Evolutionary conservation across 2,329 filamentous ascomycete genomes (phyloP).

Genomic region (Penicillium sp.): DNA sequence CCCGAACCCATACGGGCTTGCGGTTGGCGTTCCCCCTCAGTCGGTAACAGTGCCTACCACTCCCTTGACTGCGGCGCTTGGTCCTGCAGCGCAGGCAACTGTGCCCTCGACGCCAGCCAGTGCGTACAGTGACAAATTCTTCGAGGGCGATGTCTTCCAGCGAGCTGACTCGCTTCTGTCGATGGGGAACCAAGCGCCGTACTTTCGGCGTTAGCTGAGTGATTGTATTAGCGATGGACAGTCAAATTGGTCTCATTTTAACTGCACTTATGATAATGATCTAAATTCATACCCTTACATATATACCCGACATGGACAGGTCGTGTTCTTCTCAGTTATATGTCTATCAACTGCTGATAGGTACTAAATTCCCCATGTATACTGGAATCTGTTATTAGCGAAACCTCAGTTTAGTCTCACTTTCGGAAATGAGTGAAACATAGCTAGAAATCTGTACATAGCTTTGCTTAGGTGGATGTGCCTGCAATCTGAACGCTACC

Average conservation of each 20-base stretch:
- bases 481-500: too few species aligned
- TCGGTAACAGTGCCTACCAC: conserved; percentile 68
- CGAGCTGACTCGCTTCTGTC: conserved; percentile 46
- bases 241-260: background rate
- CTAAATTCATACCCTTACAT: background rate
- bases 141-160: conserved; percentile 48
- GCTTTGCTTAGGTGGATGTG: background rate
- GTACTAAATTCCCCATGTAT: background rate
- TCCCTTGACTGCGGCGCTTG: conserved; percentile 80
- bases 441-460: background rate
- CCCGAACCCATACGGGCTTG: conserved; percentile 22
- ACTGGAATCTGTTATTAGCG: background rate
- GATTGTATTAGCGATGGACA: background rate
- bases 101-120: conserved; percentile 60
- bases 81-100: conserved; percentile 84
- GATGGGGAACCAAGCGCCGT: conserved; percentile 40
- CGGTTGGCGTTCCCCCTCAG: conserved; percentile 41
- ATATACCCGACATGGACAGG: background rate
- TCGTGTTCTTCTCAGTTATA: background rate
- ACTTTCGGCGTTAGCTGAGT: conserved; percentile 30
- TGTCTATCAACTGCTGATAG: background rate
- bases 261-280: conserved; percentile 14
- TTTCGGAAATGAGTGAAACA: background rate
- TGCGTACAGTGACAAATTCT: conserved; percentile 46
- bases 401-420: background rate